Evolutionary conservation across 2,329 filamentous ascomycete species (phyloP).

Genomic region (Cadophora sp.): DNA sequence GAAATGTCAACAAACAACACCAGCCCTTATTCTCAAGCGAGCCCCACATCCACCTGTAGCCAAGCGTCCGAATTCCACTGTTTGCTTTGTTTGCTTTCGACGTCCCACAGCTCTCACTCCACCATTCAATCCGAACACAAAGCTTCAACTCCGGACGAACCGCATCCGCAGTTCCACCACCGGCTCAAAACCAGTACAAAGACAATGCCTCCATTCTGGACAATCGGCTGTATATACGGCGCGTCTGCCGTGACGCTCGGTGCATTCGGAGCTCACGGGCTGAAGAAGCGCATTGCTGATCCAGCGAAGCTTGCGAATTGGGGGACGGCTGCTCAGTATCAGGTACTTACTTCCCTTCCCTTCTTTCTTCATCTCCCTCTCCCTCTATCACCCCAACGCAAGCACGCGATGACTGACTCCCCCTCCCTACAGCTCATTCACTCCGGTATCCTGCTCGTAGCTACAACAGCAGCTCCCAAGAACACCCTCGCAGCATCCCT

Average conservation of each 20-base stretch:
- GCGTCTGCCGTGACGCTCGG: slow-evolving; percentile 66
- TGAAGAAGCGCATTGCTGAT: slow-evolving; percentile 66
- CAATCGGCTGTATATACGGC: slow-evolving; percentile 66
- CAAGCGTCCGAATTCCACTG: not conserved
- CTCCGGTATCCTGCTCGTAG: slow-evolving; percentile 64
- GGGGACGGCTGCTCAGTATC: slow-evolving; percentile 71
- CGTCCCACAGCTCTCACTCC: not conserved
- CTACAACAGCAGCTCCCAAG: slow-evolving; percentile 57
- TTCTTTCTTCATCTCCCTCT: slow-evolving; percentile 9
- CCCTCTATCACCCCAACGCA: not conserved
- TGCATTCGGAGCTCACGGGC: slow-evolving; percentile 72
- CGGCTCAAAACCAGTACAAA: not conserved
- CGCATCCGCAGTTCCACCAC: not conserved
- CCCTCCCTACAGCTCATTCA: slow-evolving; percentile 61
- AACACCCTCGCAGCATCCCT: slow-evolving; percentile 63
- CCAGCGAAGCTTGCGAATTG: slow-evolving; percentile 65
- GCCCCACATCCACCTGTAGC: not conserved
- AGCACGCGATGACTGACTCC: not conserved
- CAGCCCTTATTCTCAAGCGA: slow-evolving; percentile 6
- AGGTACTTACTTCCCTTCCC: slow-evolving; percentile 54
- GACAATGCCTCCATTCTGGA: slow-evolving; percentile 58
- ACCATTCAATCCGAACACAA: not conserved
- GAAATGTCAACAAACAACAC: not conserved
- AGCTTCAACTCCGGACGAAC: not conserved
- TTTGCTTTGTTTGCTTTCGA: not conserved